Evolutionary conservation across 2,329 filamentous ascomycete species (phyloP), one percentile per base, ranked within the genome.

Genomic region (Colletotrichum lini): DNA sequence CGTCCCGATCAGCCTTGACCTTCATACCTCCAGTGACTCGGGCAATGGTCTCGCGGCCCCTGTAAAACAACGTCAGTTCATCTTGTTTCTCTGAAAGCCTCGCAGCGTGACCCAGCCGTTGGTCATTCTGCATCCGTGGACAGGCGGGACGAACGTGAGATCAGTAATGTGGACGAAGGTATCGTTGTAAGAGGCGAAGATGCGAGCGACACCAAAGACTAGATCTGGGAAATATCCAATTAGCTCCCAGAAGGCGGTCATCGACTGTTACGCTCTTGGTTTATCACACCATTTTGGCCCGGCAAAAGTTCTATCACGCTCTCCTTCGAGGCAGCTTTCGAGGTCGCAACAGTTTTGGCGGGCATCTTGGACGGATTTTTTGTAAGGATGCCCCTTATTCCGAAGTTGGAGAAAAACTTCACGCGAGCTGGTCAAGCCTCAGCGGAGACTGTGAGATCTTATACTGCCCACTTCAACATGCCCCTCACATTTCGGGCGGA

Each of bases 1-100:
- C 96, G 89, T 99, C 96, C 91, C 96, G 96, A 84, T 99, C 95
- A 87, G 95, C 95, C 93, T 99, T 99, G 92, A 99, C 96, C 92
- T 99, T 99, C 96, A 99, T 99, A 84, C 97, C 97, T 89, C 97
- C 96, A 82, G 96, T 99, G 80, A 99, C 95, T 94, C 96, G 95
- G 92, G 92, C 94, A 89, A 99, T 98, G 88, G 96, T 99, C 93
- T 99, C 96, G 88, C 96, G 96, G 89, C 96, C 96, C 88, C 94
- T 97, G 89, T 84, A 89, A 90, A 42, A 42, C 16, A 42, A 42
- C 40, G 40, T 90, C 88, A 90, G 49, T 52, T 40, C 23, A 7
- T 60, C 44, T 53, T 50, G 38, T 57, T 30, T 65, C 40, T 42
- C 13, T 12, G 10, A 42, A 42, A 42, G 40, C 10, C 40, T 42